Evolutionary conservation across 495 filamentous ascomycete genomes (phyloP).

Genomic region (Hypoxylon lienhwacheense): DNA sequence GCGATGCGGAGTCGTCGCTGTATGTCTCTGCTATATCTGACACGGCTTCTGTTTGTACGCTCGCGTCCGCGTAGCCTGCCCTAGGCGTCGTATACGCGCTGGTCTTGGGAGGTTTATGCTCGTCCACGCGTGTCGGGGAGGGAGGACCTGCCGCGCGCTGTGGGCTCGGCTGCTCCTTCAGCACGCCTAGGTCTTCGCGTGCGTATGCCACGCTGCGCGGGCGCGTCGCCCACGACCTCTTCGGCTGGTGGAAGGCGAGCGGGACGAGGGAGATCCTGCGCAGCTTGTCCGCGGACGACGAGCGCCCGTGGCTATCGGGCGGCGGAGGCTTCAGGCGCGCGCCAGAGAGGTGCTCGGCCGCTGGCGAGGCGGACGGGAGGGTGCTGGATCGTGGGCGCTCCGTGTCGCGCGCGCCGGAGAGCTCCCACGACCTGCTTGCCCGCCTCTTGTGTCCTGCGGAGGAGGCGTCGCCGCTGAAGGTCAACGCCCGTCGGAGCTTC

Average conservation of each 20-base stretch:
- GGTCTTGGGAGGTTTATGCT: background rate
- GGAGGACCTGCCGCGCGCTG: constrained; percentile 4
- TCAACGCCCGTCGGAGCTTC: constrained; percentile 30
- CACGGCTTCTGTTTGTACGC: constrained; percentile 30
- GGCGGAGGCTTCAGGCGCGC: constrained; percentile 18
- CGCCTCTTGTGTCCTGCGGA: constrained; percentile 8
- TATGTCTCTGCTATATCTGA: constrained; percentile 1
- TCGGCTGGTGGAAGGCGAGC: constrained; percentile 26
- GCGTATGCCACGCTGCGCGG: constrained; percentile 33
- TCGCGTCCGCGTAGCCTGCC: constrained; percentile 26
- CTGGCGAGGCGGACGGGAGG: constrained; percentile 24
- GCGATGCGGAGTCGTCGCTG: constrained; percentile 4
- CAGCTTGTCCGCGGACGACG: constrained; percentile 30
- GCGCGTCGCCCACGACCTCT: constrained; percentile 27
- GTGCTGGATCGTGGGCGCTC: constrained; percentile 37
- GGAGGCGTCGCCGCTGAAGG: constrained; percentile 19
- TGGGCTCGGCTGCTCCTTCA: constrained; percentile 37
- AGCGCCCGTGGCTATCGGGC: constrained; percentile 23
- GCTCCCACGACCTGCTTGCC: constrained; percentile 22
- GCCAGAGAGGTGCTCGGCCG: constrained; percentile 19
- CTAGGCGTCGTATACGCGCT: background rate
- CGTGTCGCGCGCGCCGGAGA: constrained; percentile 3
- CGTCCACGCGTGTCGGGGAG: background rate
- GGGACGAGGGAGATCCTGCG: constrained; percentile 28
- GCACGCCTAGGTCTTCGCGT: constrained; percentile 22